Base-by-base conservation (phyloP, 371 early-diverging fungal genomes). In the Nematocida sp. region DNA sequence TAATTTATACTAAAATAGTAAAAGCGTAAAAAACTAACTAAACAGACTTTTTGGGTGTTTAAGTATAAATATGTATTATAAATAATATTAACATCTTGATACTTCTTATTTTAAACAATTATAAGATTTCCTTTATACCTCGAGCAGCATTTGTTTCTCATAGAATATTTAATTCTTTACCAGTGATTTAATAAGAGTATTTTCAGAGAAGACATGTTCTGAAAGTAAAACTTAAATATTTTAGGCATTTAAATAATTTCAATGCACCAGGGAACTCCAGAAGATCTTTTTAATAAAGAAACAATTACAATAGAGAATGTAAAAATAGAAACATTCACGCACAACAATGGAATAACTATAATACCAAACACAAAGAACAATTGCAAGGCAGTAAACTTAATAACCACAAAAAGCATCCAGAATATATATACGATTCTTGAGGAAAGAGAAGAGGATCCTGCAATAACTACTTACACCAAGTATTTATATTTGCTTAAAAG, bases 331-430 rank as follows among this genome's bases (percentile, higher is more conserved):
- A 25, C 15, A n/a, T 66, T 70, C 70, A 23, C 4, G 3, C 76
- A 75, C 70, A 67, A 52, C 52, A 75, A 75, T 40, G 76, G 66
- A 6, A 27, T 75, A 66, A 4, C 66, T 0, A 23, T 75, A 6
- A 33, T 75, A 9, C 50, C 58, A 9, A 66, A 62, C 20, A 66
- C 76, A 4, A 0, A 25, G n/a, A 44, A 40, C 40, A 75, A 75
- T 58, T 60, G 27, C 27, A 23, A 33, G 25, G 55, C 45, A 13
- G 25, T 75, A 18, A 45, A 52, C 1, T 52, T 20, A 25, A 15
- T 75, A 55, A n/a, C 67, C 4, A 56, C 7, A 62, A 33, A 58
- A 18, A 42, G 23, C 44, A 23, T 75, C 11, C 42, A 18, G 69
- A 75, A 23, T 1, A 55, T n/a, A 25, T 75, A 67, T 58, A 55